A percentile compares a stretch with the other conserved stretches of the same genome.
phyloP scores from a whole-genome alignment of 805 yeast genomes.

The Candida gorgasii region DNA sequence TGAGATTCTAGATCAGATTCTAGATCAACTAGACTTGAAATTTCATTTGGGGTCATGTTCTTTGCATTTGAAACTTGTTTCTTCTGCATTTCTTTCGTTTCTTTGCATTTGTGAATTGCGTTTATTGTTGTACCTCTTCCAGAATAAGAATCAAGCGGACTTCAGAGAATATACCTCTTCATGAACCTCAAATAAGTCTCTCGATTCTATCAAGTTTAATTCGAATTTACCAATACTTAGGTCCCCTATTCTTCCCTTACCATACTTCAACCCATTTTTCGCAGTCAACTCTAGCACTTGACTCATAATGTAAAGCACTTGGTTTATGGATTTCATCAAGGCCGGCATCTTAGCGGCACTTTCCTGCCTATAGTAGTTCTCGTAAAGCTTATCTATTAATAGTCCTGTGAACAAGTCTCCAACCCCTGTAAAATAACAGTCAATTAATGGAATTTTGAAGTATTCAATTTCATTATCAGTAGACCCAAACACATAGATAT shows the following conservation, averaged over 20 bases:
- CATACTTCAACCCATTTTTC: slow-evolving; percentile 10
- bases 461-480: slow-evolving; percentile 16
- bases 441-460: slow-evolving; percentile 60
- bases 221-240: slow-evolving; percentile 72
- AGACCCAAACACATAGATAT: slow-evolving; percentile 1
- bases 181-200: slow-evolving; percentile 34
- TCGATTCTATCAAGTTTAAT: slow-evolving; percentile 63
- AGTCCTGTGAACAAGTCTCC: slow-evolving; percentile 90
- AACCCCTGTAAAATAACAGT: slow-evolving; percentile 90
- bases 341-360: slow-evolving; percentile 4
- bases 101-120: too few relatives aligned
- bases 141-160: too few relatives aligned
- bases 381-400: slow-evolving; percentile 60
- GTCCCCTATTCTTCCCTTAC: slow-evolving; percentile 52
- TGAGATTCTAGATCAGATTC: too few relatives aligned
- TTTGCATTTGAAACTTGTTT: too few relatives aligned
- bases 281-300: slow-evolving; percentile 52
- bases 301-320: slow-evolving; percentile 58
- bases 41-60: too few relatives aligned
- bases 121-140: too few relatives aligned
- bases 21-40: too few relatives aligned
- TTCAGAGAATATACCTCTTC: not conserved
- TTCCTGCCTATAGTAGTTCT: slow-evolving; percentile 13
- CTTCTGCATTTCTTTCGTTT: too few relatives aligned
- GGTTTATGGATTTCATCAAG: slow-evolving; percentile 46